These are phyloP conservation scores for Saccharomycopsis amapae DNA, from an alignment of 805 yeast species.

Conservation along the genomic window DNA sequence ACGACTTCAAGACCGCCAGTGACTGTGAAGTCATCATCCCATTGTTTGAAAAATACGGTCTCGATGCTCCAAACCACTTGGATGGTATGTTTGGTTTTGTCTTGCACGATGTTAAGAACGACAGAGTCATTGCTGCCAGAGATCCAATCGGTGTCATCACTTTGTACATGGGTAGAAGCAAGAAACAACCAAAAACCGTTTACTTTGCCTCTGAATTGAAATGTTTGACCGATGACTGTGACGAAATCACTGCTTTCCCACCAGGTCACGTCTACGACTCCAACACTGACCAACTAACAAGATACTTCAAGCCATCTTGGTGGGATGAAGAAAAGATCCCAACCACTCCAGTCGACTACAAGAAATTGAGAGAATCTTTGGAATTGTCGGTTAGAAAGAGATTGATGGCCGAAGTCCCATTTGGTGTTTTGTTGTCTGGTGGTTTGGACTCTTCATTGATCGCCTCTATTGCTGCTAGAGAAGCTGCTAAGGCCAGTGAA, in stretches of 20 bases:
- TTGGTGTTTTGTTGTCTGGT: conserved; percentile 95
- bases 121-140: conserved; percentile 92
- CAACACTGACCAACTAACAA: conserved; percentile 70
- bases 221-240: conserved; percentile 92
- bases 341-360: conserved; percentile 65
- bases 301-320: conserved; percentile 93
- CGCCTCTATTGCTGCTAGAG: conserved; percentile 96
- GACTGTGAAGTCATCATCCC: conserved; percentile 99
- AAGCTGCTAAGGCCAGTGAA: conserved; percentile 72
- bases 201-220: conserved; percentile 93
- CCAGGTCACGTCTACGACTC: conserved; percentile 98
- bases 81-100: conserved; percentile 99
- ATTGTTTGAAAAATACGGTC: conserved; percentile 74
- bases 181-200: conserved; percentile 61
- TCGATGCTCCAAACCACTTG: conserved; percentile 84
- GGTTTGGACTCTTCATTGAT: conserved; percentile 96
- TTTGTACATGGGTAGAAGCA: conserved; percentile 84
- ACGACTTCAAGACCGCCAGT: conserved; percentile 74
- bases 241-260: conserved; percentile 86
- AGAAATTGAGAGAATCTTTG: conserved; percentile 64
- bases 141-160: conserved; percentile 98
- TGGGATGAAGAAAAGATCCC: conserved; percentile 80
- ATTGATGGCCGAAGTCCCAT: conserved; percentile 99
- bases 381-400: conserved; percentile 97
- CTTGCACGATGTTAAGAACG: conserved; percentile 73